Evolutionary conservation across 2,329 filamentous ascomycete species (phyloP), one percentile per base, ranked within the genome.

Genomic region (Fusarium sp.): DNA sequence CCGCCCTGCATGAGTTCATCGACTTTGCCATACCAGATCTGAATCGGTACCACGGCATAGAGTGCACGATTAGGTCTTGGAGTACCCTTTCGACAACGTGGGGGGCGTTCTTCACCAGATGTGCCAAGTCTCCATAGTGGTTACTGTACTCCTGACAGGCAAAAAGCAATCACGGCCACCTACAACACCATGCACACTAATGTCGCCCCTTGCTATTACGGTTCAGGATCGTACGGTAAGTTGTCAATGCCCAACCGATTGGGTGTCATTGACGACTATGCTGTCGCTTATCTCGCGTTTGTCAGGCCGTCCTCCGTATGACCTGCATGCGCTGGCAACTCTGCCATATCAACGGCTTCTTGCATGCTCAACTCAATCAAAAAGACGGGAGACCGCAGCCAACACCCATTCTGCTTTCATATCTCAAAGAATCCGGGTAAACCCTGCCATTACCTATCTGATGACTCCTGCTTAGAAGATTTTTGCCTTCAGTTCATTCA

Each of bases 271-370:
- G 54, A 65, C 51, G 36, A 63, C 57, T 59, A 54, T 54, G 53
- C 52, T 43, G 52, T 70, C 68, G 68, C 68, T 68, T 70, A 71
- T 70, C 69, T 70, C 55, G 58, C 59, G 50, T 59, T 64, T 64
- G 56, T 44, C 51, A 56, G 53, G 53, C 49, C 40, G 47, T 53
- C 53, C 43, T 68, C 52, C 51, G 47, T 61, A 53, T 66, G 61
- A 63, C 64, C 58, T 67, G 68, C 68, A 70, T 67, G 34, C 53
- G 47, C 40, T 64, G 57, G 51, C 52, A 56, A 59, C 34, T 64
- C 55, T 57, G 43, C 44, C 45, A 48, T 61, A 44, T 42, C 45
- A 58, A 62, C 53, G 64, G 65, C 58, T 66, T 54, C 25, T 15
- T 62, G 53, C 61, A 56, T 56, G 39, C 42, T 53, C 35, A 34